These are phyloP conservation scores for Synchytrium microbalum DNA, from an alignment of 371 early-diverging fungal species.

Conservation along the genomic window DNA sequence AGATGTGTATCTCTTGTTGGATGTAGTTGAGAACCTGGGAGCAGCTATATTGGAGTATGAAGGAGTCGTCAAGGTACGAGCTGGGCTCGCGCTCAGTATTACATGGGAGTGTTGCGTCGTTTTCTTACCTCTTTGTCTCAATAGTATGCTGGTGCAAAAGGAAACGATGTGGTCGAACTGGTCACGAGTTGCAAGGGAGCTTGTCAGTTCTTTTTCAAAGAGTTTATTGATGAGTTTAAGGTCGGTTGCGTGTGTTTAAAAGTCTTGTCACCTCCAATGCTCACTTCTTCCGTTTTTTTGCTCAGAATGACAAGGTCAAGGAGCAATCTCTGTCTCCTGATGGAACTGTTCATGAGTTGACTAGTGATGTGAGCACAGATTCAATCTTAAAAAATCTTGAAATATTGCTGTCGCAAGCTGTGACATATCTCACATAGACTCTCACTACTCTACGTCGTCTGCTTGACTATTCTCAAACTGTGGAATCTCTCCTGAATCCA, in stretches of 20 bases:
- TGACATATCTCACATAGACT: conserved; percentile 47
- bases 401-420: not conserved
- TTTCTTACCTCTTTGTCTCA: not conserved
- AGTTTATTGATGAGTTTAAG: conserved; percentile 65
- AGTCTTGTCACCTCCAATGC: no score
- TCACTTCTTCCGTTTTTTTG: conserved; percentile 3
- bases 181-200: conserved; percentile 47
- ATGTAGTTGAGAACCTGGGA: conserved; percentile 53
- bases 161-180: conserved; percentile 41
- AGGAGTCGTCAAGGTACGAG: conserved; percentile 27
- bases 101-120: not conserved
- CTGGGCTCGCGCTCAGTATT: not conserved
- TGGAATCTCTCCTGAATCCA: conserved; percentile 15
- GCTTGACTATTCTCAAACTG: conserved; percentile 26
- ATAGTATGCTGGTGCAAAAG: conserved; percentile 35
- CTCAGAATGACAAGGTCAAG: conserved; percentile 18
- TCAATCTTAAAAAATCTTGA: not conserved
- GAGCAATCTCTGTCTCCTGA: conserved; percentile 51
- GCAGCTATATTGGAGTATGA: conserved; percentile 24
- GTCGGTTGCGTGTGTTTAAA: conserved; percentile 16
- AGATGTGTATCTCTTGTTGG: conserved; percentile 69
- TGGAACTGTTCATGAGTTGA: conserved; percentile 80
- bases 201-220: conserved; percentile 55
- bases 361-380: conserved; percentile 54
- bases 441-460: conserved; percentile 48